Evolutionary conservation across 441 rosid species (phyloP), one percentile per base, ranked within the genome.

Genomic region (Sinapis alba): DNA sequence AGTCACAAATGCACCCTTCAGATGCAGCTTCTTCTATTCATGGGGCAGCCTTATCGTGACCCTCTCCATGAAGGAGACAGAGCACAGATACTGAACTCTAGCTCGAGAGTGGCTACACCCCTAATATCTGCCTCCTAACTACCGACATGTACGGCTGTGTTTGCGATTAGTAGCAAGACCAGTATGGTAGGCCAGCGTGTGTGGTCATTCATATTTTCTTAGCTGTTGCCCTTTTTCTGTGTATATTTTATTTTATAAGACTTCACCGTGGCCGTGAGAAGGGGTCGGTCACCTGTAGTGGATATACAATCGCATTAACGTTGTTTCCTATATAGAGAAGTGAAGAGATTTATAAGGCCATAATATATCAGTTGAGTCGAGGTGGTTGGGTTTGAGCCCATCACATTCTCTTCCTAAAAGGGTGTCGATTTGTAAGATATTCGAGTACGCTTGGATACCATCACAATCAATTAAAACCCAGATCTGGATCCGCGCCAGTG

Each of bases 21-120:
- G 90, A 86, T 63, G 72, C 87, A 54, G 65, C 84, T 72, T 84
- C 93, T 47, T 86, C 98, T 13, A 78, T 83, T 74, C 88, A 81
- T 7, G 90, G 86, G 68, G 71, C 94, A 15, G 80, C 87, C 38
- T 80, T 76, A 56, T 83, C 93, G 3, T 86, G 84, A 89, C 71
- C 1, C 7, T 41, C 65, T 21, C 47, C 26, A 6, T 24, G 62
- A 47, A 72, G 77, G 73, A 78, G 69, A 38, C 65, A 26, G 65
- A 56, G 81, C 60, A 78, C 32, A 62, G 58, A 62, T 61, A 65
- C 16, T 30, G 10, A 30, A 68, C 62, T 67, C 43, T 13, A 69
- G 69, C 60, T 26, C 45, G 15, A 65, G 51, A 72, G 36, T 71
- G 72, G 72, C 73, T 60, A 71, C 73, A 72, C 69, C 16, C 66